Conservation (phyloP, 1,284 basidiomycete species). For the Ustilago nuda region DNA sequence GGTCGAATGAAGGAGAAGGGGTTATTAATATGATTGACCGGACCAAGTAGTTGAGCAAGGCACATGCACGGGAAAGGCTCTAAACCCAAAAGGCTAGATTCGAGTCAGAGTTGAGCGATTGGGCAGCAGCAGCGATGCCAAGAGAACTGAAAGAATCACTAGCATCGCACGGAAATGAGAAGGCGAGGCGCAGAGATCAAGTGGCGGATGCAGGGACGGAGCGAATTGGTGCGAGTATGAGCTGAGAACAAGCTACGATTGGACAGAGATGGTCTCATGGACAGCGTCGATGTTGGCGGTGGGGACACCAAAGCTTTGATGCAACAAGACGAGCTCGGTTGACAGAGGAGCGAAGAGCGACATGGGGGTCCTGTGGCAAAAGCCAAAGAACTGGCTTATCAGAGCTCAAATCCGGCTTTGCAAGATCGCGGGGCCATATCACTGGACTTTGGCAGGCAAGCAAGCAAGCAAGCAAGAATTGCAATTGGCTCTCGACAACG, state of each 20-base stretch:
- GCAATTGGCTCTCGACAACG: conserved; percentile 12
- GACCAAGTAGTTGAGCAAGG: neutral
- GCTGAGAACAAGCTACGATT: conserved; percentile 18
- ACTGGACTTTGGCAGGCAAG: neutral
- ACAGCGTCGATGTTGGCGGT: conserved; percentile 10
- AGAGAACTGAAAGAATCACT: neutral
- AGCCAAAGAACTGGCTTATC: conserved; percentile 11
- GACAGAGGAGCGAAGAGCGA: conserved; percentile 7
- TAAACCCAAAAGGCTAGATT: conserved; percentile 14
- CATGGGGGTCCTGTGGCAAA: conserved; percentile 27
- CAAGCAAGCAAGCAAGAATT: neutral
- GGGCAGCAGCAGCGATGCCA: neutral
- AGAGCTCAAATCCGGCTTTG: conserved; percentile 4
- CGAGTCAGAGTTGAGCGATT: conserved; percentile 18
- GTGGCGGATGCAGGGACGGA: conserved; percentile 28
- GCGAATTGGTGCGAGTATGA: conserved; percentile 16
- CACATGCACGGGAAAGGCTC: neutral
- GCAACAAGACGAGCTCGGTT: neutral
- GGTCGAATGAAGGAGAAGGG: neutral
- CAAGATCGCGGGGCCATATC: conserved; percentile 4
- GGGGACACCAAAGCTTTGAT: neutral
- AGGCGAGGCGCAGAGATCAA: neutral
- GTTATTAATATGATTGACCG: conserved; percentile 23
- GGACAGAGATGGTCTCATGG: conserved; percentile 40
- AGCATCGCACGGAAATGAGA: conserved; percentile 15